Percentiles rank a stretch among this genome's conserved stretches.
Conservation (phyloP, 192 early-diverging fungal species). For the Podila epicladia region DNA sequence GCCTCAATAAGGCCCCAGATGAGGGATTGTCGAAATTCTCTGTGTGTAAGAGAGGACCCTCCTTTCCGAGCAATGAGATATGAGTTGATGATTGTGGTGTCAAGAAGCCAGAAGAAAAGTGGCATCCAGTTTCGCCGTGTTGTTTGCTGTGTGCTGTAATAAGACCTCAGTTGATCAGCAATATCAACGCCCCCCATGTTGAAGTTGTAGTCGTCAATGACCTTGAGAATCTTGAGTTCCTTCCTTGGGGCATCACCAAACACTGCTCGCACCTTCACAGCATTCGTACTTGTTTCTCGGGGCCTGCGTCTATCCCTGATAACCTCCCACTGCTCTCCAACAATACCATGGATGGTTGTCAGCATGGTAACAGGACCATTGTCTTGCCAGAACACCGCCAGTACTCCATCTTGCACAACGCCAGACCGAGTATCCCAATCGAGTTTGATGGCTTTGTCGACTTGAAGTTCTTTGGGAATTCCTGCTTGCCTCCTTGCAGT, state of each 20-base stretch:
- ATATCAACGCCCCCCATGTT: slow-evolving; percentile 40
- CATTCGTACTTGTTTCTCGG: slow-evolving; percentile 21
- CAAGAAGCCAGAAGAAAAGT: slow-evolving; percentile 35
- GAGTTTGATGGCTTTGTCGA: no score
- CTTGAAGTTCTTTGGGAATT: slow-evolving; percentile 26
- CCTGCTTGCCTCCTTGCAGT: slow-evolving; percentile 12
- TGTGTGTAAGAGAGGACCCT: slow-evolving; percentile 6
- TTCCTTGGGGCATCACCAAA: slow-evolving; percentile 22
- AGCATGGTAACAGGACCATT: slow-evolving; percentile 25
- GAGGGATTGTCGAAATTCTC: slow-evolving; percentile 8
- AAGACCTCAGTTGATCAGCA: slow-evolving; percentile 24
- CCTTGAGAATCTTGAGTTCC: slow-evolving; percentile 17
- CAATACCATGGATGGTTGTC: slow-evolving; percentile 25
- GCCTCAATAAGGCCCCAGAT: slow-evolving; percentile 12
- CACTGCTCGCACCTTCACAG: slow-evolving; percentile 8
- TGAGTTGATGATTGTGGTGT: slow-evolving; percentile 17
- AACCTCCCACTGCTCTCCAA: slow-evolving; percentile 22
- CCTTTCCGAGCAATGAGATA: slow-evolving; percentile 7
- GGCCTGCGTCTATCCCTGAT: slow-evolving; percentile 1
- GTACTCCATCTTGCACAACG: not conserved
- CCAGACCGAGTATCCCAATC: slow-evolving; percentile 31
- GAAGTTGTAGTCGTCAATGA: slow-evolving; percentile 32
- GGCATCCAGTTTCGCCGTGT: slow-evolving; percentile 27
- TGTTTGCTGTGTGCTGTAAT: slow-evolving; percentile 28
- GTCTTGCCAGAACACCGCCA: slow-evolving; percentile 7